Percentiles rank a stretch among this genome's conserved stretches.
Evolutionary conservation across 2,329 filamentous ascomycete genomes (phyloP).

Genomic region (Colletotrichum limetticola): DNA sequence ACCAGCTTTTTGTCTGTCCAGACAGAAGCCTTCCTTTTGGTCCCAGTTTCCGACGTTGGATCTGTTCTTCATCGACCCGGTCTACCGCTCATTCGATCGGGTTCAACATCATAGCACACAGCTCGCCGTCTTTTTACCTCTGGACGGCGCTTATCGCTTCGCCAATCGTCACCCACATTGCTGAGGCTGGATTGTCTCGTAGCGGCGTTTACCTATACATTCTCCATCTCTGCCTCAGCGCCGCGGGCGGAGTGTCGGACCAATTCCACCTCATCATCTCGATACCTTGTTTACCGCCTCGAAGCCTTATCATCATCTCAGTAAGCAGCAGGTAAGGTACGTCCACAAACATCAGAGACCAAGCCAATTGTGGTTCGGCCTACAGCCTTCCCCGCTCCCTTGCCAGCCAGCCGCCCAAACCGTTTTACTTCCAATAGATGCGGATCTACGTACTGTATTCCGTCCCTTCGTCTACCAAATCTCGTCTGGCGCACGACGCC

Average conservation of each 20-base stretch:
- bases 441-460: constrained; percentile 16
- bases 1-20: not conserved
- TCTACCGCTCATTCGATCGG: not conserved
- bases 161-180: not conserved
- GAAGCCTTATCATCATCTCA: not conserved
- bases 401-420: constrained; percentile 15
- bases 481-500: constrained; percentile 8
- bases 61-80: not conserved
- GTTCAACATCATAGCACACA: not conserved
- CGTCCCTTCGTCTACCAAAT: not conserved
- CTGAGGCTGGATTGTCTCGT: not conserved
- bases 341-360: not conserved
- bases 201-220: not conserved
- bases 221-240: too few relatives aligned
- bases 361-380: constrained; percentile 21
- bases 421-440: constrained; percentile 32
- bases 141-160: not conserved
- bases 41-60: not conserved
- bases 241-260: not conserved
- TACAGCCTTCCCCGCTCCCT: constrained; percentile 28
- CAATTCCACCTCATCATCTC: not conserved
- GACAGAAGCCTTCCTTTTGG: not conserved
- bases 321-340: constrained; percentile 4
- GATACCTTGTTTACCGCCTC: not conserved
- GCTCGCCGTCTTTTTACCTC: not conserved